Percentiles rank a stretch among this genome's conserved stretches.
phyloP scores from a whole-genome alignment of 768 basidiomycete species.

The Filobasidium wieringae region DNA sequence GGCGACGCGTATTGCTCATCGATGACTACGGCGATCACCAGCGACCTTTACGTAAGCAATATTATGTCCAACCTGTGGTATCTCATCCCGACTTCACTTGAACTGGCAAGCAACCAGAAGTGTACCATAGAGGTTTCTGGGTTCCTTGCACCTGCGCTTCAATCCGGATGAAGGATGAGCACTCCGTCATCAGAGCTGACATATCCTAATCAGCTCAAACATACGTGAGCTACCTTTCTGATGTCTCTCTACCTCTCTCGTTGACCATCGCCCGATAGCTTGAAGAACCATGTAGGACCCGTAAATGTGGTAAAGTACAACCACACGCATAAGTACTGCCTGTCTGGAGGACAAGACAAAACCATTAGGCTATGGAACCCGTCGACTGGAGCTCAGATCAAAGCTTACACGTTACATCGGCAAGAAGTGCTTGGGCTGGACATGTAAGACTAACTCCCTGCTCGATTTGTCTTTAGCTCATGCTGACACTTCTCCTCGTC shows the following conservation, averaged over 20 bases:
- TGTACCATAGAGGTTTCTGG: no score
- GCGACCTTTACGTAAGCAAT: no score
- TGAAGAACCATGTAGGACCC: slow-evolving; percentile 47
- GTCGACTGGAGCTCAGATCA: slow-evolving; percentile 71
- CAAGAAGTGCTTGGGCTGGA: slow-evolving; percentile 87
- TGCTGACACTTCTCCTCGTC: neutral
- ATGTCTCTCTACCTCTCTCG: neutral
- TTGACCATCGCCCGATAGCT: slow-evolving; percentile 11
- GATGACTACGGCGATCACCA: no score
- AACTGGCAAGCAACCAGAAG: no score
- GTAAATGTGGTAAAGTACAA: slow-evolving; percentile 87
- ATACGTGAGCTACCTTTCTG: slow-evolving; percentile 4
- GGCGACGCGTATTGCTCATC: neutral
- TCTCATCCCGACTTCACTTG: no score
- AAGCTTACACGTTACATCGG: slow-evolving; percentile 78
- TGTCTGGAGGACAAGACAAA: slow-evolving; percentile 89
- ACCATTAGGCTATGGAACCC: slow-evolving; percentile 87
- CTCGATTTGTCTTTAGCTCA: neutral
- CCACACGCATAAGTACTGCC: slow-evolving; percentile 71
- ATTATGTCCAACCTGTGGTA: no score
- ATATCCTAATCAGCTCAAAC: slow-evolving; percentile 11
- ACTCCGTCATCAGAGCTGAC: neutral
- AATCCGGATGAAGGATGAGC: neutral
- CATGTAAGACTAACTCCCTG: slow-evolving; percentile 52
- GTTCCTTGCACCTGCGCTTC: neutral